Base-by-base conservation (phyloP, 176 grass and related monocot genomes). In the Oryza glaberrima region DNA sequence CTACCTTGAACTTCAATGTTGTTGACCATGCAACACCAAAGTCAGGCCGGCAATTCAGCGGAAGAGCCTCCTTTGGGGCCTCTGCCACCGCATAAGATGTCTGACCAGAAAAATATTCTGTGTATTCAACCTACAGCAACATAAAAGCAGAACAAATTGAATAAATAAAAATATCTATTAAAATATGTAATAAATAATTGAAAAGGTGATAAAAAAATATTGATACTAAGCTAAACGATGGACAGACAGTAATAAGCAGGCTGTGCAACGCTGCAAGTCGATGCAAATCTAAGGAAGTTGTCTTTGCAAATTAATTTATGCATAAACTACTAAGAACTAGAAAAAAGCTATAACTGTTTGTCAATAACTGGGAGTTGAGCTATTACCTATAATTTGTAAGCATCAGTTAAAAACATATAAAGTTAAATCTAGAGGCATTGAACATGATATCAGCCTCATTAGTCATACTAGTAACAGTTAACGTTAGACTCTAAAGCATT, bases 101-200 rank as follows among this genome's bases (percentile, higher is more conserved):
- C 86, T 98, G 93, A 35, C 95, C 93, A 80, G 95, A 95, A 91
- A 98, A 93, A 87, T 93, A 90, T 85, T 98, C 95, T 89, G 77
- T 93, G 52, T 98, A 95, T 82, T 98, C 95, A 82, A 98, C 95
- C 95, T 98, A 70, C 73, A 83, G 41, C 16, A 77, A 54, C 58
- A 77, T 41, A 79, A 85, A 85, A 63, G 46, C 54, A 72, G 26
- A 69, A 41, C 20, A 11, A 67, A 74, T 10, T 58, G 68, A 88
- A 69, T 82, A 82, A 73, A 11, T 17, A 68, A 82, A 73, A 45
- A 86, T 7, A 49, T 49, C n/a, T 9, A 63, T 63, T 63, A 63
- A n/a, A 63, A 23, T 23, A 63, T 63, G 58, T 3, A 63, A 23
- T 63, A 63, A n/a, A 10, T 23, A 23, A 23, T 11, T 11, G 11